Evolutionary conservation across 164 flowering plant genomes (phyloP), one percentile per base, ranked within the genome.

Genomic region (Vitis vinifera): DNA sequence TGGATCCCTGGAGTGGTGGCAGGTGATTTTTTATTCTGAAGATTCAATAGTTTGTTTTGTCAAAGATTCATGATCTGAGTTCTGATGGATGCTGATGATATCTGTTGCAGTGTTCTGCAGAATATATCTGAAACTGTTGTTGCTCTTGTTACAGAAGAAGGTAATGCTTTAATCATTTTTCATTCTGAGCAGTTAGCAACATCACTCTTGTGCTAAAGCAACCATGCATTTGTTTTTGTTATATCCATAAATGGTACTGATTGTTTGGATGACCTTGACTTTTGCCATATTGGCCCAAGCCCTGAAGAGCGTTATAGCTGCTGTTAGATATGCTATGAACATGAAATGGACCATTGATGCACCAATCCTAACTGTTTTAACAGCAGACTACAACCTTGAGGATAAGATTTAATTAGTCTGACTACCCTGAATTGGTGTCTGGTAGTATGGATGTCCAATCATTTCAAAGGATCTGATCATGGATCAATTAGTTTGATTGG

Each of bases 1-100:
- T 94, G 82, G 98, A 94, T 87, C 98, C 97, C 4, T 94, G 97
- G 97, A 94, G 98, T 79, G 95, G 97, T 69, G 97, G 95, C 81
- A 73, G 97, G 98, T 94, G 66, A 76, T 55, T 77, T 61, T 66
- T 58, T 52, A 17, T 63, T 23, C 58, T 44, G 47, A 56, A 53
- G 30, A 55, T 37, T 13, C 48, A 4, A 69, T 65, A 14, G 11
- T 13, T 66, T 53, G 16, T 29, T 17, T 29, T 58, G 14, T 60
- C 17, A 16, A 60, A 57, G 30, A 50, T 48, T 66, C 15, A 17
- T 67, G 0, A 8, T 65, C 57, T 50, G 47, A 51, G 55, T 65
- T 65, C 69, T 78, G 68, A 78, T 64, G 48, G 53, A 10, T 59
- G 14, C 50, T 63, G 27, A n/a, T 66, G 0, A 44, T 66, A 14